Evolutionary conservation across 2,329 filamentous ascomycete genomes (phyloP), one percentile per base, ranked within the genome.

Genomic region (Lecanicillium sp.): DNA sequence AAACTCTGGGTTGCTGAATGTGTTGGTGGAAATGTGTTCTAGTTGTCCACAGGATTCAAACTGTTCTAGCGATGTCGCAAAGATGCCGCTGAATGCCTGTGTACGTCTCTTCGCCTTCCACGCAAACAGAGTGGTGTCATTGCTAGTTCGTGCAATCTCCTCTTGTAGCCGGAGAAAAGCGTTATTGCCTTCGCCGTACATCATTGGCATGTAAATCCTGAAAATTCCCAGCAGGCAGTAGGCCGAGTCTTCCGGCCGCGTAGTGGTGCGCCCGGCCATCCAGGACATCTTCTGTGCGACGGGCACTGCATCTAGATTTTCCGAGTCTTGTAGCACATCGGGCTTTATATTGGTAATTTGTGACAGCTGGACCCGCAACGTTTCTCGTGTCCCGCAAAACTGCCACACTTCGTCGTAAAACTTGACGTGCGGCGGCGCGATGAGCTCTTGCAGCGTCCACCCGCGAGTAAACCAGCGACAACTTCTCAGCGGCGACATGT

Each of bases 171-270:
- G 39, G 17, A 39, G 15, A 28, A 49, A 49, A 1, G 46, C 46
- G 6, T 33, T 36, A 8, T 35, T 28, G 2, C 46, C 46, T 25
- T 57, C 53, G 15, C 52, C 54, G 25, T 55, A 57, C 1, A 56
- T 35, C 9, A 57, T 40, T 1, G 55, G 49, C 44, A 58, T 54
- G 14, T 49, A 50, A 1, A 58, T 40, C 17, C 41, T 44, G 12
- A 57, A 55, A 5, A 57, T 37, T 0, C 54, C 55, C 4, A 57
- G 36, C 1, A 56, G 36, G 8, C 44, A 53, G 33, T 56, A 56
- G 0, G 54, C 52, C 5, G 36, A 25, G 33, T 58, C 51, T 34
- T 54, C 45, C 27, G 27, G 8, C 13, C 49, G 45, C 2, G 38
- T 51, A 3, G 48, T 54, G 19, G 44, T 4, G n/a, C 54, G 38